Evolutionary conservation across 2,329 filamentous ascomycete genomes (phyloP), one percentile per base, ranked within the genome.

Genomic region (Orbilia brochopaga): DNA sequence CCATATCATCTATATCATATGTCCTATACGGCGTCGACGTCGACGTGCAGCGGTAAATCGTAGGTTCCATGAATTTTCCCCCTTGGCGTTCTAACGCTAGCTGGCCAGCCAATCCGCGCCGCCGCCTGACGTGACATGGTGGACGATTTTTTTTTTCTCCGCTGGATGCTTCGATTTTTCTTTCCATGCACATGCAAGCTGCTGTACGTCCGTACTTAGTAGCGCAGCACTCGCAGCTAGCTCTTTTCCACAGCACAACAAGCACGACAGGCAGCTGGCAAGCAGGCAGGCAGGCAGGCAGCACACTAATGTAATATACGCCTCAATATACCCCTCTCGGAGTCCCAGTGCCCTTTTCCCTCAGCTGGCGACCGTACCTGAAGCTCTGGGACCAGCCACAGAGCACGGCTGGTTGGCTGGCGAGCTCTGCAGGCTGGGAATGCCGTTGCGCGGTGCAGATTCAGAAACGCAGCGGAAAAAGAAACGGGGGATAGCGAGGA

Each of bases 401-500:
- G 11, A 50, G 37, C 13, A 42, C 37, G 15, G 37, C 37, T 42
- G 37, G 37, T 17, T 42, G 11, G 37, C 15, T 4, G 37, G 37
- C 37, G 37, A 42, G 37, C 37, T 42, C 37, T 42, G 37, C 37
- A 42, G 37, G 37, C 37, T 17, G n/a, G 37, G 37, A 42, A 42
- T 42, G 37, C n/a, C 37, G 37, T 42, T 13, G 37, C 37, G 37
- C 3, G 3, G 37, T 42, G 37, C n/a, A 42, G 37, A 15, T 6
- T 42, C 37, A 42, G 37, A 42, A 42, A 17, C 11, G n/a, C 46
- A 62, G 65, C 46, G 54, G 53, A 58, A 62, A 54, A 46, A 69
- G 62, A 69, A 46, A 57, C 30, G 58, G 42, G 51, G 32, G 51
- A 30, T 35, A 69, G 51, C 48, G 52, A 46, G 61, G 50, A 52